phyloP scores from a whole-genome alignment of 208 protist genomes.

The Wallacemonas sp. region DNA sequence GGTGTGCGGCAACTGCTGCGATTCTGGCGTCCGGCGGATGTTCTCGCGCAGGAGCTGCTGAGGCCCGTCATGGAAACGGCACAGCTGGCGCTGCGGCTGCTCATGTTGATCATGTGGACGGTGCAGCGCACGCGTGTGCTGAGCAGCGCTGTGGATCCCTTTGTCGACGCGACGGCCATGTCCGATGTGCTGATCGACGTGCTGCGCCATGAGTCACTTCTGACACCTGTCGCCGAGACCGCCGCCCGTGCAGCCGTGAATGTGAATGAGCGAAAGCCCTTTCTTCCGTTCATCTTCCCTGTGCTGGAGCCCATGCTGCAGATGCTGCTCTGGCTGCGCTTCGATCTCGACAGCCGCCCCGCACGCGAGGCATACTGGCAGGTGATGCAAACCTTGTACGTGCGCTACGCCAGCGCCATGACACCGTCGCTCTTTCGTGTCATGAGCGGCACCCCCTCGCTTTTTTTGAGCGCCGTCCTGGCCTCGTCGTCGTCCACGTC shows the following conservation, averaged over 20 bases:
- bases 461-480: background rate
- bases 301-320: conserved; percentile 32
- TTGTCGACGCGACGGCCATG: conserved; percentile 28
- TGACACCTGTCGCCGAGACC: conserved; percentile 9
- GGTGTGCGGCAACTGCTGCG: conserved; percentile 35
- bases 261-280: conserved; percentile 23
- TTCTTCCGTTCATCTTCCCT: conserved; percentile 29
- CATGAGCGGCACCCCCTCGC: background rate
- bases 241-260: background rate
- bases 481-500: too few species aligned
- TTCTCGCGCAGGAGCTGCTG: conserved; percentile 28
- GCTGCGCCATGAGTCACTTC: conserved; percentile 39
- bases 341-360: conserved; percentile 24
- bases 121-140: conserved; percentile 34
- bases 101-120: conserved; percentile 30
- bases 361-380: conserved; percentile 31
- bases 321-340: conserved; percentile 32
- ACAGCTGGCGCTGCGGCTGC: conserved; percentile 30
- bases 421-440: conserved; percentile 26
- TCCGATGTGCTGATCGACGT: conserved; percentile 21
- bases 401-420: conserved; percentile 31
- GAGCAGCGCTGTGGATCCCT: conserved; percentile 24
- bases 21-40: conserved; percentile 38
- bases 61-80: conserved; percentile 30
- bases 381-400: conserved; percentile 40